These are phyloP conservation scores for Suhomyces wounanorum DNA, from an alignment of 1,139 yeast species.

Conservation along the genomic window DNA sequence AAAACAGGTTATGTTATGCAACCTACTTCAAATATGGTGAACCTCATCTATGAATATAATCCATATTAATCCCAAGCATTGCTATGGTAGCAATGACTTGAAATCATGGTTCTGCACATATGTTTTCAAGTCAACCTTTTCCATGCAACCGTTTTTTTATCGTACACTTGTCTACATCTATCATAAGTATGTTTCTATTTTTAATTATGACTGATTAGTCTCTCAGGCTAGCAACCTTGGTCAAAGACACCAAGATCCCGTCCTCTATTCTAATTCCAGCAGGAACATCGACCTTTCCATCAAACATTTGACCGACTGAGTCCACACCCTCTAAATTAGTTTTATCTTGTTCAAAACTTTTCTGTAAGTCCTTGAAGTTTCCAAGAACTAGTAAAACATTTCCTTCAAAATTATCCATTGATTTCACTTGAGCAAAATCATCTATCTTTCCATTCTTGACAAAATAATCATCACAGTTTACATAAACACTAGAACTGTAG, in stretches of 20 bases:
- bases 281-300: conserved; percentile 58
- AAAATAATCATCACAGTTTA: conserved; percentile 67
- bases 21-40: no score
- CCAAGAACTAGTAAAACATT: conserved; percentile 62
- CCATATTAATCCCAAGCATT: no score
- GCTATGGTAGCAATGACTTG: no score
- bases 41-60: no score
- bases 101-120: background rate
- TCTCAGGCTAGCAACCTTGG: conserved; percentile 30
- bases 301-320: conserved; percentile 64
- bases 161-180: background rate
- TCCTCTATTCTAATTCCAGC: conserved; percentile 68
- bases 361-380: conserved; percentile 57
- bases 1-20: no score
- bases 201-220: background rate
- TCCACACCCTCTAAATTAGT: conserved; percentile 54
- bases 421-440: conserved; percentile 15
- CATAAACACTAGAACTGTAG: conserved; percentile 65
- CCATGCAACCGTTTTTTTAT: no score
- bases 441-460: conserved; percentile 24
- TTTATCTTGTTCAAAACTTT: conserved; percentile 51
- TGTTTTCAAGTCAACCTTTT: no score
- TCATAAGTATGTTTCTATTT: background rate
- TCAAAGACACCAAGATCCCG: conserved; percentile 61
- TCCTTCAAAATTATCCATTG: conserved; percentile 15